Evolutionary conservation across 192 early-diverging fungal genomes (phyloP).

Genomic region (Coemansia sp.): DNA sequence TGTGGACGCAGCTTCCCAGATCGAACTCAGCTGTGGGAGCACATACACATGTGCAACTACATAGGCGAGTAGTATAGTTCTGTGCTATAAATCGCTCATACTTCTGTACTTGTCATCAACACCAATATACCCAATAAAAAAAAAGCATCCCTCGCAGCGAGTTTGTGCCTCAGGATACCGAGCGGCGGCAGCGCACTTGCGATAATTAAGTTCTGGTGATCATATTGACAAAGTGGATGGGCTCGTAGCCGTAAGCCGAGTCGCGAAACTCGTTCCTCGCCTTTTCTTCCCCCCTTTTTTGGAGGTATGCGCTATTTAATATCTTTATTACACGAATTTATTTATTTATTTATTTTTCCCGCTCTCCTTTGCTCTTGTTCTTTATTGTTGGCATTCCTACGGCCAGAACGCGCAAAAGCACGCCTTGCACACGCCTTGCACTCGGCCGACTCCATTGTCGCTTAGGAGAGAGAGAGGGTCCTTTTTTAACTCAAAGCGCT

Average conservation of each 20-base stretch:
- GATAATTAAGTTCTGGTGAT: not conserved
- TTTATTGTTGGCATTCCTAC: not conserved
- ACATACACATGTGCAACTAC: too few species aligned
- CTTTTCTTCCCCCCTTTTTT: not conserved
- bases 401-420: not conserved
- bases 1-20: too few species aligned
- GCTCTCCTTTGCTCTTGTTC: too few species aligned
- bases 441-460: not conserved
- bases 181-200: not conserved
- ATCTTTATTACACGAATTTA: conserved; percentile 8
- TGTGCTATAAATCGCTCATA: not conserved
- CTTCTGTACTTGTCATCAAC: not conserved
- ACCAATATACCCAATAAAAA: not conserved
- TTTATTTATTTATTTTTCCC: conserved; percentile 4
- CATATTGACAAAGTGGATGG: too few species aligned
- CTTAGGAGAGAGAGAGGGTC: not conserved
- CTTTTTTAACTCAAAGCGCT: not conserved
- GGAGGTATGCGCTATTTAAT: not conserved
- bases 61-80: too few species aligned
- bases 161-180: not conserved
- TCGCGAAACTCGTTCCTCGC: not conserved
- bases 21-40: too few species aligned
- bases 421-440: not conserved
- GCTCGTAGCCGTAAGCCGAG: not conserved
- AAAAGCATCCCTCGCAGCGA: not conserved